Percentiles rank a stretch among this genome's conserved stretches.
Evolutionary conservation across 768 basidiomycete species (phyloP).

Genomic region (Leccinum fibrillosum): DNA sequence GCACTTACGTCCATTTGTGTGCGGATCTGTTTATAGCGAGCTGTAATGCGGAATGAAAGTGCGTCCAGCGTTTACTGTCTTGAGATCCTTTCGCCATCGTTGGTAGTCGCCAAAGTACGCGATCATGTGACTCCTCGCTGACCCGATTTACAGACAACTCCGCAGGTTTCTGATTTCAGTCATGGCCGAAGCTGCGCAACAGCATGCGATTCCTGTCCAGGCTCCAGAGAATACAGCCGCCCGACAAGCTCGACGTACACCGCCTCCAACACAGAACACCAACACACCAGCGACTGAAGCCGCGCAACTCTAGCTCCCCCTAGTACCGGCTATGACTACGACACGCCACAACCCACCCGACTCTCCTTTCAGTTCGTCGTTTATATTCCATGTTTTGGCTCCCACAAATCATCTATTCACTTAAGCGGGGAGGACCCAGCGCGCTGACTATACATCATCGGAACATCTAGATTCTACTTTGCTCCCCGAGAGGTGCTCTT

Average conservation of each 20-base stretch:
- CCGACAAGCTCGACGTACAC: background rate
- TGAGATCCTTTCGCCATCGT: constrained; percentile 20
- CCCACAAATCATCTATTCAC: constrained; percentile 79
- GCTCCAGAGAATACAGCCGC: constrained; percentile 52
- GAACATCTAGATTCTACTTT: constrained; percentile 52
- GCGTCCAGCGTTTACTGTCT: constrained; percentile 47
- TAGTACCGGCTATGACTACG: constrained; percentile 8
- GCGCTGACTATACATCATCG: constrained; percentile 72
- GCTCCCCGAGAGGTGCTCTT: no score
- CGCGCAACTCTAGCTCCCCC: background rate
- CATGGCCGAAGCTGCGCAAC: constrained; percentile 55
- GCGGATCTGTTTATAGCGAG: constrained; percentile 50
- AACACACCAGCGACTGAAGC: background rate
- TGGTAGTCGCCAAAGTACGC: background rate
- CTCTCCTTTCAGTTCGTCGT: constrained; percentile 53
- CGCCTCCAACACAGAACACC: constrained; percentile 4
- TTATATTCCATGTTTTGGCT: constrained; percentile 69
- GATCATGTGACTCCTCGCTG: no score
- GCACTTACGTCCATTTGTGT: constrained; percentile 35
- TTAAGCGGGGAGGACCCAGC: constrained; percentile 63
- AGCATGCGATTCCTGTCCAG: constrained; percentile 83
- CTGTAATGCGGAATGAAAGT: constrained; percentile 50
- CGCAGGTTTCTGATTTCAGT: no score
- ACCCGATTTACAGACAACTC: no score
- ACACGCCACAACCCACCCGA: constrained; percentile 12